Evolutionary conservation across 306 rosid genomes (phyloP).

Genomic region (Dryas octopetala): DNA sequence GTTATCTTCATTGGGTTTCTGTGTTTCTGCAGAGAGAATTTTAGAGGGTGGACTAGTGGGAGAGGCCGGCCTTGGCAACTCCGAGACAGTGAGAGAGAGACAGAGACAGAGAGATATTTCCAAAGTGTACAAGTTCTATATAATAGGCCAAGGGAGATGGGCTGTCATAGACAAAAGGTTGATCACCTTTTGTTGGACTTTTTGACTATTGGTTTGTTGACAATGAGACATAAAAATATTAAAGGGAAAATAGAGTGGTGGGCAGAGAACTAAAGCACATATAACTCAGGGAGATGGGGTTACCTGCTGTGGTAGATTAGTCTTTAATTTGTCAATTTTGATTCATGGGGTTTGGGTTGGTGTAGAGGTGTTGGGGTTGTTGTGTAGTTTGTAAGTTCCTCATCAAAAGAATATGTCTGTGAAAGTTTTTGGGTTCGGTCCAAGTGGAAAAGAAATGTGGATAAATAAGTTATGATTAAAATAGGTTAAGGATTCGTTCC

Average conservation of each 20-base stretch:
- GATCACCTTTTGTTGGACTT: neutral
- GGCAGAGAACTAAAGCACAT: neutral
- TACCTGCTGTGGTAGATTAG: neutral
- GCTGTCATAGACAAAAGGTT: neutral
- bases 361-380: neutral
- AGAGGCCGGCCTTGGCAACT: constrained; percentile 3
- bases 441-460: too few relatives aligned
- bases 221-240: neutral
- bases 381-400: neutral
- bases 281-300: neutral
- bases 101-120: neutral
- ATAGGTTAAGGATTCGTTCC: too few relatives aligned
- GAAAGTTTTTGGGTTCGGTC: too few relatives aligned
- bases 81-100: neutral
- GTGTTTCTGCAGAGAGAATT: constrained; percentile 7
- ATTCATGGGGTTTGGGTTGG: constrained; percentile 1
- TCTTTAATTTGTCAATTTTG: neutral
- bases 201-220: neutral
- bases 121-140: neutral
- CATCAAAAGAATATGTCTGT: too few relatives aligned
- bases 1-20: neutral
- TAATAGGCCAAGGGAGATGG: neutral
- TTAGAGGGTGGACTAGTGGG: neutral
- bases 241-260: neutral
- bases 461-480: too few relatives aligned